These are phyloP conservation scores for Vinca major DNA, from an alignment of 305 asterid genomes.

Conservation along the genomic window DNA sequence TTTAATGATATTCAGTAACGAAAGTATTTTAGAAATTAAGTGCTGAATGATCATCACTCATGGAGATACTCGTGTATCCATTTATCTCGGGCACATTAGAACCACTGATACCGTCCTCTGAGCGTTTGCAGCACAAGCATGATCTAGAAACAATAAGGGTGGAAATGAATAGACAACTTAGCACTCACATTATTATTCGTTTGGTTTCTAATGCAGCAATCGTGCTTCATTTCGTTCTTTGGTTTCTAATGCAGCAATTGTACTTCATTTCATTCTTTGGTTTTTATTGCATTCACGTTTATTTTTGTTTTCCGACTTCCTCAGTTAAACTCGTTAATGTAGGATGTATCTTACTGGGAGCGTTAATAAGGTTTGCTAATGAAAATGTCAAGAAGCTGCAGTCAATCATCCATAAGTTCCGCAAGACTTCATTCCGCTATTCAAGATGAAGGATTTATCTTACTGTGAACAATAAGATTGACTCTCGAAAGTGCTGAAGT, in stretches of 20 bases:
- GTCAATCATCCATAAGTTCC: background rate
- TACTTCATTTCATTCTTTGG: background rate
- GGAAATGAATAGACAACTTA: background rate
- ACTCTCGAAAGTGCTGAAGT: too few species aligned
- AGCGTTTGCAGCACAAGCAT: background rate
- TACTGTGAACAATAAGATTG: too few species aligned
- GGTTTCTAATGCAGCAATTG: background rate
- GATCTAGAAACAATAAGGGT: background rate
- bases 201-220: too few species aligned
- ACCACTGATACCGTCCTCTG: background rate
- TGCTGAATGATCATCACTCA: background rate
- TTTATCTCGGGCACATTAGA: background rate
- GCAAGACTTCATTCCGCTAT: conserved; percentile 11
- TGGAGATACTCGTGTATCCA: background rate
- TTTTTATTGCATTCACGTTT: too few species aligned
- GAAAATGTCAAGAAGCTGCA: background rate
- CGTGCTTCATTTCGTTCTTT: background rate
- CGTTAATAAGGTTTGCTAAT: conserved; percentile 20
- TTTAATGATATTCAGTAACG: too few species aligned
- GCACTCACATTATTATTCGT: background rate
- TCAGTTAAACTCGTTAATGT: conserved; percentile 11
- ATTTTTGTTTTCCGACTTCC: background rate
- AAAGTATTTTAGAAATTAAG: too few species aligned
- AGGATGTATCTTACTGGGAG: conserved; percentile 41
- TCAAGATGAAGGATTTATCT: background rate